Conservation (phyloP, 1,139 yeast genomes). For the Taphrina deformans region DNA sequence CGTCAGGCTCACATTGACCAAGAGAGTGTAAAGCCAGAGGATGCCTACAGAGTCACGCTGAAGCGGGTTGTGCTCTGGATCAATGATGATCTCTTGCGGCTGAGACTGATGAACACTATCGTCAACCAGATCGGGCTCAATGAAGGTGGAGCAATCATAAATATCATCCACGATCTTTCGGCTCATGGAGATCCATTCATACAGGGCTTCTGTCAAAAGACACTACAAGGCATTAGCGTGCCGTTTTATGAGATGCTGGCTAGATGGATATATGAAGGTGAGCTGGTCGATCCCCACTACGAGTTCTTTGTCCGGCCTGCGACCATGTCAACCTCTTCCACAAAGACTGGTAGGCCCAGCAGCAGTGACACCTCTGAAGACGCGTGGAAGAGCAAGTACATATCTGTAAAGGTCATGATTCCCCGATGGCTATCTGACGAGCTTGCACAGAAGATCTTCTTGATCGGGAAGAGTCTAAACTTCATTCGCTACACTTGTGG, state of each 20-base stretch:
- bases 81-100: conserved; percentile 54
- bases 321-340: conserved; percentile 9
- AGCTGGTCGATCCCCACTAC: conserved; percentile 54
- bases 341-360: conserved; percentile 32
- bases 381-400: conserved; percentile 45
- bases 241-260: conserved; percentile 66
- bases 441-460: conserved; percentile 60
- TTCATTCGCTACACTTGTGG: conserved; percentile 66
- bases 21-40: conserved; percentile 31
- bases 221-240: conserved; percentile 54
- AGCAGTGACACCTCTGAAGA: conserved; percentile 26
- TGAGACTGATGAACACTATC: conserved; percentile 57
- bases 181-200: conserved; percentile 65
- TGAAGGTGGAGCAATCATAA: conserved; percentile 59
- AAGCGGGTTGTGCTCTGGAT: conserved; percentile 52
- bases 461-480: conserved; percentile 75
- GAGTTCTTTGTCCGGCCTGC: conserved; percentile 65
- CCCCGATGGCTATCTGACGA: conserved; percentile 60
- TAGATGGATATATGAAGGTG: conserved; percentile 73
- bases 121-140: conserved; percentile 47
- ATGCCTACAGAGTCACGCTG: conserved; percentile 44
- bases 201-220: conserved; percentile 48
- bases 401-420: conserved; percentile 48
- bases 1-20: conserved; percentile 38
- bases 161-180: conserved; percentile 55